These are phyloP conservation scores for Rhododendron kiyosumense DNA, from an alignment of 148 eudicot genomes.

Conservation along the genomic window DNA sequence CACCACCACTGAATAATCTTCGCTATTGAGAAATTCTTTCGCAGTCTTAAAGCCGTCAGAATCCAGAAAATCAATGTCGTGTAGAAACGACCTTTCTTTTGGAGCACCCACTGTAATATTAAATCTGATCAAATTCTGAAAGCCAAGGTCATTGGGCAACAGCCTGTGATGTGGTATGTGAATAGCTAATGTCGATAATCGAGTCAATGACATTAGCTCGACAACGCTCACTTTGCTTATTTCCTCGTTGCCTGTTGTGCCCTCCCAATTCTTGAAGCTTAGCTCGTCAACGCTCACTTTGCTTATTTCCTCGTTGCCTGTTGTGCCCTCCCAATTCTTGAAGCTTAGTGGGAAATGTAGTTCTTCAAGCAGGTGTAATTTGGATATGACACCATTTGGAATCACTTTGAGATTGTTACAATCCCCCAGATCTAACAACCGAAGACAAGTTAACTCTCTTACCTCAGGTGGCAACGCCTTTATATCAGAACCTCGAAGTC, in stretches of 20 bases:
- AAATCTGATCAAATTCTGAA: constrained; percentile 2
- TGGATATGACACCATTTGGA: background rate
- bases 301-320: background rate
- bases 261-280: constrained; percentile 12
- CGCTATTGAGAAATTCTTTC: too few relatives aligned
- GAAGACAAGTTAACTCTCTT: background rate
- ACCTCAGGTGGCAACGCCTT: background rate
- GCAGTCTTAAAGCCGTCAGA: too few relatives aligned
- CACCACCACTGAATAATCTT: too few relatives aligned
- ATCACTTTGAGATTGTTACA: background rate
- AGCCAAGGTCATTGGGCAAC: background rate
- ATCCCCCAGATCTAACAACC: too few relatives aligned
- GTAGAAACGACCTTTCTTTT: too few relatives aligned
- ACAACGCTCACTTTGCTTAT: too few relatives aligned
- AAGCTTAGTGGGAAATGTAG: background rate
- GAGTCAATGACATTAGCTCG: background rate
- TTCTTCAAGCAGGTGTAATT: background rate
- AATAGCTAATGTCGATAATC: background rate
- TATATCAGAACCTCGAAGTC: background rate
- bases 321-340: background rate
- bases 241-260: background rate
- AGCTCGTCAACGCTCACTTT: background rate
- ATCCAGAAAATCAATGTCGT: too few relatives aligned
- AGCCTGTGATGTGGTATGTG: background rate
- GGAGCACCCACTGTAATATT: background rate